These are phyloP conservation scores for Colletotrichum caudatum DNA, from an alignment of 2,329 filamentous ascomycete species.

Conservation along the genomic window DNA sequence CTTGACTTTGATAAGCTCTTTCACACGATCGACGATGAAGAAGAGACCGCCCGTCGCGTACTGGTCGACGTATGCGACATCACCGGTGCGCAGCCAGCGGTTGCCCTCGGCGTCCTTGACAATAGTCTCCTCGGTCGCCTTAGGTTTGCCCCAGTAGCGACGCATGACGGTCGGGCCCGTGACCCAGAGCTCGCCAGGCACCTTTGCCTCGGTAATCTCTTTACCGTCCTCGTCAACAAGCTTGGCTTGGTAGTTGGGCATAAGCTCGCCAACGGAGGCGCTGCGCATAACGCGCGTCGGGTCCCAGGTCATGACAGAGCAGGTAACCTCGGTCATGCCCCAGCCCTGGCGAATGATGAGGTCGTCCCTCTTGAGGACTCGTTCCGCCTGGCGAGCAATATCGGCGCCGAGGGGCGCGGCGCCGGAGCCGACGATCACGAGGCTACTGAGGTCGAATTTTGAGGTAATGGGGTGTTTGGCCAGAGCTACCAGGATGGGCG, in stretches of 20 bases:
- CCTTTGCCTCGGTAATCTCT: constrained; percentile 62
- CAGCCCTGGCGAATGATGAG: constrained; percentile 74
- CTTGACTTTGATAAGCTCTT: constrained; percentile 75
- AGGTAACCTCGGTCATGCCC: constrained; percentile 90
- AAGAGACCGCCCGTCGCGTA: constrained; percentile 63
- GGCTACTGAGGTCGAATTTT: constrained; percentile 75
- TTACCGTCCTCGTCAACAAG: constrained; percentile 70
- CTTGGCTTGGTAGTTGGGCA: constrained; percentile 76
- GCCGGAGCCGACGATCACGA: constrained; percentile 71
- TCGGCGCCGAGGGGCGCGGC: constrained; percentile 77
- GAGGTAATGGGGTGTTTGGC: constrained; percentile 76
- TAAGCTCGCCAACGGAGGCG: constrained; percentile 72
- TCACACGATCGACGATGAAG: constrained; percentile 78
- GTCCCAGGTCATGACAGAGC: constrained; percentile 75
- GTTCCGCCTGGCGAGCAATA: constrained; percentile 68
- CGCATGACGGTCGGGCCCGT: constrained; percentile 78
- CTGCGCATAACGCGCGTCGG: constrained; percentile 57
- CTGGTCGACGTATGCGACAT: constrained; percentile 75
- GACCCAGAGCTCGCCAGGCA: constrained; percentile 80
- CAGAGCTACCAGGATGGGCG: constrained; percentile 79
- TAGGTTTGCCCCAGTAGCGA: constrained; percentile 80
- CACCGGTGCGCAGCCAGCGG: constrained; percentile 80
- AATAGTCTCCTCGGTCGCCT: constrained; percentile 72
- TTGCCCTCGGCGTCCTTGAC: constrained; percentile 60
- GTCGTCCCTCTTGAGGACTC: constrained; percentile 50